These are phyloP conservation scores for Cladosporium sp. DNA, from an alignment of 2,329 filamentous ascomycete species.

Conservation along the genomic window DNA sequence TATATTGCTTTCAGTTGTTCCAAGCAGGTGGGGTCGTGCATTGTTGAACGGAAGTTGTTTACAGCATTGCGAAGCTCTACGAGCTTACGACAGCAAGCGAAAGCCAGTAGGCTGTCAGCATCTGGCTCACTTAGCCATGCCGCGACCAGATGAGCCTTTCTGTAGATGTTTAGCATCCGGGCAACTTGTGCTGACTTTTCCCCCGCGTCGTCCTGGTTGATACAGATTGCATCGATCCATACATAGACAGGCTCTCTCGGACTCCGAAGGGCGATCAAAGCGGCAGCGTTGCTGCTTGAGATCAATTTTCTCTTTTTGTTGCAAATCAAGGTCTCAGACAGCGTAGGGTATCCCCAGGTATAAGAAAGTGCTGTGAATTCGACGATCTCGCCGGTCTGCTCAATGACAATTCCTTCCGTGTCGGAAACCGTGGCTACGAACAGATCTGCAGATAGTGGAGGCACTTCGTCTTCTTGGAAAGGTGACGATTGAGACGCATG, in stretches of 20 bases:
- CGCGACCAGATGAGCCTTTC: conserved; percentile 9
- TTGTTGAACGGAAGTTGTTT: neutral
- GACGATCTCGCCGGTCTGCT: neutral
- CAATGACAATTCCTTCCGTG: neutral
- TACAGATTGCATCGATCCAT: too few relatives aligned
- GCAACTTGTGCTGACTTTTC: conserved; percentile 16
- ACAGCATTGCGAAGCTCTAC: neutral
- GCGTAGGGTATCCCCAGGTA: neutral
- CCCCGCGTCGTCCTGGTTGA: neutral
- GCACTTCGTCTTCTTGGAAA: too few relatives aligned
- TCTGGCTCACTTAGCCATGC: conserved; percentile 15
- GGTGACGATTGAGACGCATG: too few relatives aligned
- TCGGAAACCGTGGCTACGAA: neutral
- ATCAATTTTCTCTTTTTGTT: neutral
- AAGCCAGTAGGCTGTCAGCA: neutral
- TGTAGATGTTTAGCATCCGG: conserved; percentile 18
- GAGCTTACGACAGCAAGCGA: neutral
- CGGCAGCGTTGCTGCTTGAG: neutral
- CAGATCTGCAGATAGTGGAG: neutral
- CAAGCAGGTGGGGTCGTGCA: neutral
- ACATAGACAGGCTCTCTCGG: neutral
- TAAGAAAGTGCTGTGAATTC: neutral
- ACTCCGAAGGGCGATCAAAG: neutral
- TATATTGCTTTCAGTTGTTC: neutral
- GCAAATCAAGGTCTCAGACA: neutral